phyloP scores from a whole-genome alignment of 2,329 filamentous ascomycete genomes.

The Cordyceps fumosorosea region DNA sequence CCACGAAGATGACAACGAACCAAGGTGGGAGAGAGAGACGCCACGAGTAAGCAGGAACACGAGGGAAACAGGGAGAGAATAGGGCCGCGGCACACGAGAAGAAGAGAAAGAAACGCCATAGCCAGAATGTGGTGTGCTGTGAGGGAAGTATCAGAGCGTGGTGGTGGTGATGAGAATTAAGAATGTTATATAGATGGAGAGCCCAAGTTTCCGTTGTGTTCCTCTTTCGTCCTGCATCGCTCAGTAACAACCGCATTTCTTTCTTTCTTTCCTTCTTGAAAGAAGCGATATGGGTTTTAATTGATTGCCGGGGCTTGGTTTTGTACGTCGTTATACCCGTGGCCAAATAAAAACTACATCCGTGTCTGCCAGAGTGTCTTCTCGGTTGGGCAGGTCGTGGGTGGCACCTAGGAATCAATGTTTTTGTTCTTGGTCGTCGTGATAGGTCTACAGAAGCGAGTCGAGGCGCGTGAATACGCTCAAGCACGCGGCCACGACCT shows the following conservation, averaged over 20 bases:
- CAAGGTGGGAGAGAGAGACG: background rate
- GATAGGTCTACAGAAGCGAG: constrained; percentile 70
- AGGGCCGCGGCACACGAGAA: background rate
- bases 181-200: constrained; percentile 8
- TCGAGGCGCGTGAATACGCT: constrained; percentile 97
- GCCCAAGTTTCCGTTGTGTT: background rate
- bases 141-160: background rate
- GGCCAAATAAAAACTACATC: background rate
- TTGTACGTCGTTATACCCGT: background rate
- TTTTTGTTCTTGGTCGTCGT: constrained; percentile 5
- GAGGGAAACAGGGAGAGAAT: no score
- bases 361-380: background rate
- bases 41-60: background rate
- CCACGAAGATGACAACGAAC: background rate
- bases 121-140: background rate
- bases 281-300: background rate
- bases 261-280: background rate
- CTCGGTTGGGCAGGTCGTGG: background rate
- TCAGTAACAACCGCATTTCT: background rate
- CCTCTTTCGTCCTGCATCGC: background rate
- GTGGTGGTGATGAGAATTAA: constrained; percentile 5
- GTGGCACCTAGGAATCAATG: background rate
- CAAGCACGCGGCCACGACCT: constrained; percentile 93
- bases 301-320: background rate
- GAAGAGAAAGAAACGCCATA: background rate